Percentiles rank a stretch among this genome's conserved stretches.
These are phyloP conservation scores for Stylonectria norvegica DNA, from an alignment of 2,329 filamentous ascomycete genomes.

Conservation along the genomic window DNA sequence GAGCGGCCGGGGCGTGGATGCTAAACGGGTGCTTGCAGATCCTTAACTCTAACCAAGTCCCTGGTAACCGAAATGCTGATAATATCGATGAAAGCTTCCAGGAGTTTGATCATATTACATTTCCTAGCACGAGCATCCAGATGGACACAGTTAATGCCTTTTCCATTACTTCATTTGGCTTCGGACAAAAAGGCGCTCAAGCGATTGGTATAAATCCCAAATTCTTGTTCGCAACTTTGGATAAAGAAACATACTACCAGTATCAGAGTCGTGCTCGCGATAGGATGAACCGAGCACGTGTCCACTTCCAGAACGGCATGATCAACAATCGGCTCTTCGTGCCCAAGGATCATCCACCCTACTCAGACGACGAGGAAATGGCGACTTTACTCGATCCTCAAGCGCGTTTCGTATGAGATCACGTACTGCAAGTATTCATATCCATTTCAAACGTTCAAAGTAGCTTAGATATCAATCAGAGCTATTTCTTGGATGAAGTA, in stretches of 20 bases:
- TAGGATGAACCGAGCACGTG: conserved; percentile 98
- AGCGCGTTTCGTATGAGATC: too few relatives aligned
- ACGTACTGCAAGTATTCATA: too few relatives aligned
- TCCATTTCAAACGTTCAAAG: too few relatives aligned
- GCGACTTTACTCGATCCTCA: conserved; percentile 91
- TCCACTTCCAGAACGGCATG: conserved; percentile 96
- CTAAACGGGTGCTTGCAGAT: conserved; percentile 92
- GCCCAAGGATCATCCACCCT: conserved; percentile 87
- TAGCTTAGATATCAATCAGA: too few relatives aligned
- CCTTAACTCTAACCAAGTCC: conserved; percentile 83
- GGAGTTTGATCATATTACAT: conserved; percentile 89
- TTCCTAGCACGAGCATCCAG: conserved; percentile 82
- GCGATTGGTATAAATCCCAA: conserved; percentile 88
- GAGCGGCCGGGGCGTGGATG: conserved; percentile 96
- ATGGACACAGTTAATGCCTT: conserved; percentile 93
- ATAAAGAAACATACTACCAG: too few relatives aligned
- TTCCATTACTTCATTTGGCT: conserved; percentile 92
- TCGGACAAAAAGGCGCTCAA: conserved; percentile 93
- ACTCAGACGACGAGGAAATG: conserved; percentile 81
- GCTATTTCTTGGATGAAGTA: too few relatives aligned
- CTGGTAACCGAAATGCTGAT: conserved; percentile 91
- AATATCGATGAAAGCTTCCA: conserved; percentile 91
- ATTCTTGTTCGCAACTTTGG: conserved; percentile 83
- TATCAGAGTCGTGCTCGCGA: too few relatives aligned
- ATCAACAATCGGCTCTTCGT: conserved; percentile 98